These are phyloP conservation scores for Termitomyces sp. DNA, from an alignment of 768 basidiomycete species.

Conservation along the genomic window DNA sequence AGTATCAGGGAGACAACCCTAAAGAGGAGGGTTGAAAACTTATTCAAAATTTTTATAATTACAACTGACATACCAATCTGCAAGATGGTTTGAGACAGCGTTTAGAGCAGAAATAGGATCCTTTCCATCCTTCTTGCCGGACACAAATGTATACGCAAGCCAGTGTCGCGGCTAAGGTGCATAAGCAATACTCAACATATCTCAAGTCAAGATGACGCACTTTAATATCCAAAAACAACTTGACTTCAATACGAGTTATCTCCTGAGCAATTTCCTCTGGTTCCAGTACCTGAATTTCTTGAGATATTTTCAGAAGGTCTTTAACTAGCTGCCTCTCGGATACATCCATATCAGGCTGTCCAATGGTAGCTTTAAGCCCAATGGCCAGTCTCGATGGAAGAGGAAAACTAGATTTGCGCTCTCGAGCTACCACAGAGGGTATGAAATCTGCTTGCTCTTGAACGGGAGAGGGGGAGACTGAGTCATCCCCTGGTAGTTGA, in stretches of 20 bases:
- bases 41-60: neutral
- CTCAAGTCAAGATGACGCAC: constrained; percentile 33
- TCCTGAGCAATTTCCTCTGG: constrained; percentile 75
- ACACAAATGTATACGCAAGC: constrained; percentile 72
- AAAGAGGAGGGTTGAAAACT: neutral
- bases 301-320: constrained; percentile 53
- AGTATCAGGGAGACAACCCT: constrained; percentile 93
- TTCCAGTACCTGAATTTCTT: constrained; percentile 51
- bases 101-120: constrained; percentile 76
- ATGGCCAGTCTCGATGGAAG: constrained; percentile 38
- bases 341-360: constrained; percentile 30
- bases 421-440: constrained; percentile 33
- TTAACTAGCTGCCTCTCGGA: constrained; percentile 55
- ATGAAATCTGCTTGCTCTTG: constrained; percentile 17
- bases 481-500: constrained; percentile 13
- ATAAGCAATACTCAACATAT: constrained; percentile 5
- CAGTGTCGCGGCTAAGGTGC: constrained; percentile 74
- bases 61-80: constrained; percentile 57
- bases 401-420: constrained; percentile 68
- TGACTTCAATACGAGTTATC: constrained; percentile 71
- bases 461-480: constrained; percentile 17
- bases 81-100: constrained; percentile 74
- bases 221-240: constrained; percentile 69
- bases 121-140: constrained; percentile 57
- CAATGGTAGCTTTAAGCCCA: constrained; percentile 19